Evolutionary conservation across 2,329 filamentous ascomycete species (phyloP).

Genomic region (Fusarium duplospermum): DNA sequence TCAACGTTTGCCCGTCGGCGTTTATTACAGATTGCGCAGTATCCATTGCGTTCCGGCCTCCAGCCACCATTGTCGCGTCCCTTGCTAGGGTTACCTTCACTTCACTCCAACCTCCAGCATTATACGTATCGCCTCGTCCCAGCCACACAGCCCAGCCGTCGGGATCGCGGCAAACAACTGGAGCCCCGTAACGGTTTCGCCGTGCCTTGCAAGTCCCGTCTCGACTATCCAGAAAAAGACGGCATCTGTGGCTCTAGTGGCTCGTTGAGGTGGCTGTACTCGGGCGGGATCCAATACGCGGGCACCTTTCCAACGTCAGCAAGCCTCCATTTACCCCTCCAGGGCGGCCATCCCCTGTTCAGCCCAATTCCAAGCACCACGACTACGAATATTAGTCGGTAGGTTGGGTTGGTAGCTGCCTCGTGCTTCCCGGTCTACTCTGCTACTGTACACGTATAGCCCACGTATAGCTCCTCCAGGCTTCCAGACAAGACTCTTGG

Average conservation of each 20-base stretch:
- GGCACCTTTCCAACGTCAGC: conserved; percentile 31
- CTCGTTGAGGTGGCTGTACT: conserved; percentile 24
- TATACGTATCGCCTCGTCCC: conserved; percentile 5
- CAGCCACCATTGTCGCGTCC: conserved; percentile 29
- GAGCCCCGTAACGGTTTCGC: conserved; percentile 26
- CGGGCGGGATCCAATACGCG: conserved; percentile 4
- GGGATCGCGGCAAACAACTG: conserved; percentile 17
- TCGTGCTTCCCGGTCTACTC: conserved; percentile 21
- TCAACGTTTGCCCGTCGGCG: background rate
- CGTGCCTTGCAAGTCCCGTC: conserved; percentile 1
- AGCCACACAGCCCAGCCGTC: conserved; percentile 28
- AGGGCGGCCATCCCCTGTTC: conserved; percentile 21
- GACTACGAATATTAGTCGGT: conserved; percentile 37
- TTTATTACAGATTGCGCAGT: background rate
- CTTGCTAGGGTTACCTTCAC: conserved; percentile 16
- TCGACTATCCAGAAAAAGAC: conserved; percentile 15
- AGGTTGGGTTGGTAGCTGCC: conserved; percentile 28
- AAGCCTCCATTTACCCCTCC: conserved; percentile 33
- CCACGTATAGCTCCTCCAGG: conserved; percentile 31
- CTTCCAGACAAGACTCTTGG: conserved; percentile 27
- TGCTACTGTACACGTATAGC: conserved; percentile 39
- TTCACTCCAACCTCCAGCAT: conserved; percentile 31
- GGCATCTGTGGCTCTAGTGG: conserved; percentile 29
- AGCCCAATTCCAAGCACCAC: conserved; percentile 30
- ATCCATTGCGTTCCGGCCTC: conserved; percentile 18